Evolutionary conservation across 2,329 filamentous ascomycete species (phyloP).

Genomic region (Botryotinia calthae): DNA sequence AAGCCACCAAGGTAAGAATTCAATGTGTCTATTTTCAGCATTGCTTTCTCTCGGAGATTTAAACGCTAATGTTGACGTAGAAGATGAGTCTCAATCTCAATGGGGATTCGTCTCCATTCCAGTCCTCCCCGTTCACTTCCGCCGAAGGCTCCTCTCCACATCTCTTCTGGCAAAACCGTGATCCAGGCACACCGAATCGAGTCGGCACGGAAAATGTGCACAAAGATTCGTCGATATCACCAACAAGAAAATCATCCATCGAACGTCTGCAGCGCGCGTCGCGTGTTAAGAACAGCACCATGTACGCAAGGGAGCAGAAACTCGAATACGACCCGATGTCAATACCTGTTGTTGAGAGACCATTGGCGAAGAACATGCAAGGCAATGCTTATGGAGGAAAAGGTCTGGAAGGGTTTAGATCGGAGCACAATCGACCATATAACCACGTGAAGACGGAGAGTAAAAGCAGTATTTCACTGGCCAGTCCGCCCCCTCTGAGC

Average conservation of each 20-base stretch:
- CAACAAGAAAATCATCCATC: conserved; percentile 82
- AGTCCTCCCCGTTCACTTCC: conserved; percentile 69
- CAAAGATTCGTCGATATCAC: conserved; percentile 57
- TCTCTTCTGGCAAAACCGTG: conserved; percentile 82
- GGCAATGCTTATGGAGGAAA: conserved; percentile 66
- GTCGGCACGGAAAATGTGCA: conserved; percentile 68
- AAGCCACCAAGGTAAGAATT: conserved; percentile 63
- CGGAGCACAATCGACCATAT: conserved; percentile 44
- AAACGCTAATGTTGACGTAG: conserved; percentile 43
- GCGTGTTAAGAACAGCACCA: conserved; percentile 96
- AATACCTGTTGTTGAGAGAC: conserved; percentile 75
- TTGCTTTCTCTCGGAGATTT: conserved; percentile 30
- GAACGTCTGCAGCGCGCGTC: conserved; percentile 94
- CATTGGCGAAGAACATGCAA: conserved; percentile 71
- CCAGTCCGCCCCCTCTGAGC: conserved; percentile 45
- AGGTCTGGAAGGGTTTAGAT: conserved; percentile 52
- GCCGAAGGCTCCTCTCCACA: conserved; percentile 70
- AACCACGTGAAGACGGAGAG: conserved; percentile 55
- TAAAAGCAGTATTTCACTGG: conserved; percentile 57
- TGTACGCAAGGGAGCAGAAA: conserved; percentile 89
- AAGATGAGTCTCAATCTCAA: conserved; percentile 59
- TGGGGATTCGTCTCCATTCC: conserved; percentile 78
- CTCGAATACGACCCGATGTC: conserved; percentile 86
- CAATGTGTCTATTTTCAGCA: conserved; percentile 23
- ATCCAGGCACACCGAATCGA: conserved; percentile 64